These are phyloP conservation scores for Arthromyces matolae DNA, from an alignment of 768 basidiomycete species.

Conservation along the genomic window DNA sequence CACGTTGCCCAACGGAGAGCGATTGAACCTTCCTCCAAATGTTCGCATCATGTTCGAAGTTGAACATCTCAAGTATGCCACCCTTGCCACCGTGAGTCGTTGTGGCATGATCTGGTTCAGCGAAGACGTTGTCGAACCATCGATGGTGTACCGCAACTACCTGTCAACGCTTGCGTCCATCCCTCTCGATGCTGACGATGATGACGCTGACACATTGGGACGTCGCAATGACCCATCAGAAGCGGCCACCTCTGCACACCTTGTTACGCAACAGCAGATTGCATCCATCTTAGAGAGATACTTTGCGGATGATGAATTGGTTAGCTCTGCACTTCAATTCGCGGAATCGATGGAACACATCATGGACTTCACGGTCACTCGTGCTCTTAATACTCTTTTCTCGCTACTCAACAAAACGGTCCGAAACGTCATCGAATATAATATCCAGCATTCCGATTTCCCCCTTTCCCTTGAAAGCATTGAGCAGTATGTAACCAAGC, in stretches of 20 bases:
- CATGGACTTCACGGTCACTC: conserved; percentile 94
- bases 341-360: conserved; percentile 92
- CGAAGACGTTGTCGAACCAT: conserved; percentile 87
- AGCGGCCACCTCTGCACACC: conserved; percentile 52
- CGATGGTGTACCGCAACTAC: conserved; percentile 91
- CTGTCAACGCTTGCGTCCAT: conserved; percentile 70
- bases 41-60: conserved; percentile 99
- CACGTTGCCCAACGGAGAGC: conserved; percentile 96
- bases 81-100: conserved; percentile 96
- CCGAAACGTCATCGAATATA: conserved; percentile 92
- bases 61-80: conserved; percentile 95
- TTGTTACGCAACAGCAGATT: conserved; percentile 73
- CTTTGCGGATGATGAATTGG: conserved; percentile 80
- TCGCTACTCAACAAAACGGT: conserved; percentile 95
- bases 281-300: conserved; percentile 73
- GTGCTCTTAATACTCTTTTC: conserved; percentile 93
- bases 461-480: conserved; percentile 80
- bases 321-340: conserved; percentile 71
- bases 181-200: conserved; percentile 87
- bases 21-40: conserved; percentile 92
- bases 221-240: conserved; percentile 57
- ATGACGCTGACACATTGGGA: conserved; percentile 65
- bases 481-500: conserved; percentile 88
- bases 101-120: conserved; percentile 99
- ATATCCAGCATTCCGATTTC: conserved; percentile 92